Evolutionary conservation across 352 stramenopile genomes (phyloP).

Genomic region (Globisporangium rhizosaccharum): DNA sequence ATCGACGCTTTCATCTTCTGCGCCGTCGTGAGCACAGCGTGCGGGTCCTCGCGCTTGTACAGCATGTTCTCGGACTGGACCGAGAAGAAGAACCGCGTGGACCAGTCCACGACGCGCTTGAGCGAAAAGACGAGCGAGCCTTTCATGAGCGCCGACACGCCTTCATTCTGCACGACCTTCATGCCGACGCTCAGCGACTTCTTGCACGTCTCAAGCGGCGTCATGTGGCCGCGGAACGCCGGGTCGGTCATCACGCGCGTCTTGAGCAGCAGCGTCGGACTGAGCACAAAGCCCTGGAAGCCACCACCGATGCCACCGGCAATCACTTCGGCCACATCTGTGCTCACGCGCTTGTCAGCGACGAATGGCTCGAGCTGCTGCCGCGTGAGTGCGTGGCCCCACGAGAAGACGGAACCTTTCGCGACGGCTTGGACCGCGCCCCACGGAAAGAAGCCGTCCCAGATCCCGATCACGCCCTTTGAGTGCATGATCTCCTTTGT

Average conservation of each 20-base stretch:
- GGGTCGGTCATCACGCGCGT: constrained; percentile 94
- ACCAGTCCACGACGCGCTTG: constrained; percentile 92
- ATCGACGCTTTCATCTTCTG: constrained; percentile 84
- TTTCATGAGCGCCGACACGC: constrained; percentile 88
- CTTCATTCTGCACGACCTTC: constrained; percentile 89
- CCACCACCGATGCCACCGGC: constrained; percentile 87
- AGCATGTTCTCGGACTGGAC: constrained; percentile 78
- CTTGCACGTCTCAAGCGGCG: constrained; percentile 69
- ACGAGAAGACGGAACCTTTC: constrained; percentile 90
- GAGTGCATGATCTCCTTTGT: constrained; percentile 78
- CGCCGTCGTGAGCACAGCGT: constrained; percentile 45
- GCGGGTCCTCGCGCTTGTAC: constrained; percentile 65
- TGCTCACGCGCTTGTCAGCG: constrained; percentile 43
- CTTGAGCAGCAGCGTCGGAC: constrained; percentile 90
- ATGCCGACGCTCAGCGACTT: constrained; percentile 82
- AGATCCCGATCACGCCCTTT: constrained; percentile 88
- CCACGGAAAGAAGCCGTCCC: constrained; percentile 93
- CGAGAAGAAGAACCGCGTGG: constrained; percentile 90
- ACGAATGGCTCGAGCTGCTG: constrained; percentile 55
- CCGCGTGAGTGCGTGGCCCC: constrained; percentile 76
- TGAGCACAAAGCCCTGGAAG: constrained; percentile 92
- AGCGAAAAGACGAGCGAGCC: constrained; percentile 87
- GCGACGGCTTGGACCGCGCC: constrained; percentile 84
- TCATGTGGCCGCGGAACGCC: constrained; percentile 90
- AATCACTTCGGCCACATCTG: constrained; percentile 66